Conservation (phyloP, 2,329 filamentous ascomycete species). For the Trichophyton rubrum region DNA sequence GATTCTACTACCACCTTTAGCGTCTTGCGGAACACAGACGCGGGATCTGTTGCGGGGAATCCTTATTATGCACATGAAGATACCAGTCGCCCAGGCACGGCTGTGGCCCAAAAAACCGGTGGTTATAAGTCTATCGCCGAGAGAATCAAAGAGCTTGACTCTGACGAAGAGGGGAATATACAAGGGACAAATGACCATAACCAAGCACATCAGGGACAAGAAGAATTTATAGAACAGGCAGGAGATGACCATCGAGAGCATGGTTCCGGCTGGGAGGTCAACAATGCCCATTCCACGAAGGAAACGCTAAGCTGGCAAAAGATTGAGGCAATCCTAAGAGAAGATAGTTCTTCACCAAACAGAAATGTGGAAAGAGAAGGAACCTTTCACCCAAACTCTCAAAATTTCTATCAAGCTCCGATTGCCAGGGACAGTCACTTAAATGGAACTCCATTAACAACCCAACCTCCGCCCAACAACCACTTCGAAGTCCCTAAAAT, state of each 20-base stretch:
- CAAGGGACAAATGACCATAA: neutral
- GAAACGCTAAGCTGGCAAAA: slow-evolving; percentile 28
- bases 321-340: slow-evolving; percentile 25
- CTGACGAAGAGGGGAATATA: slow-evolving; percentile 23
- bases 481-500: neutral
- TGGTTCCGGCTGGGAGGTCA: neutral
- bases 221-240: neutral
- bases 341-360: slow-evolving; percentile 1
- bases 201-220: neutral
- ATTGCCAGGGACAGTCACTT: neutral
- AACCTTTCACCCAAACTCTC: neutral
- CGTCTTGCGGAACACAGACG: slow-evolving; percentile 21
- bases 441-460: too few relatives aligned
- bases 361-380: neutral
- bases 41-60: slow-evolving; percentile 4
- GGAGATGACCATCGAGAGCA: neutral
- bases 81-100: neutral
- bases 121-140: slow-evolving; percentile 19
- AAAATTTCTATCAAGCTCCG: neutral
- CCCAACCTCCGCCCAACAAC: slow-evolving; percentile 1
- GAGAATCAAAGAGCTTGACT: slow-evolving; percentile 26
- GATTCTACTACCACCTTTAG: slow-evolving; percentile 33
- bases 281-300: neutral
- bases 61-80: neutral
- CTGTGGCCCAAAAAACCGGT: neutral